Base-by-base conservation (phyloP, 2,329 filamentous ascomycete genomes). In the Ciborinia camelliae region DNA sequence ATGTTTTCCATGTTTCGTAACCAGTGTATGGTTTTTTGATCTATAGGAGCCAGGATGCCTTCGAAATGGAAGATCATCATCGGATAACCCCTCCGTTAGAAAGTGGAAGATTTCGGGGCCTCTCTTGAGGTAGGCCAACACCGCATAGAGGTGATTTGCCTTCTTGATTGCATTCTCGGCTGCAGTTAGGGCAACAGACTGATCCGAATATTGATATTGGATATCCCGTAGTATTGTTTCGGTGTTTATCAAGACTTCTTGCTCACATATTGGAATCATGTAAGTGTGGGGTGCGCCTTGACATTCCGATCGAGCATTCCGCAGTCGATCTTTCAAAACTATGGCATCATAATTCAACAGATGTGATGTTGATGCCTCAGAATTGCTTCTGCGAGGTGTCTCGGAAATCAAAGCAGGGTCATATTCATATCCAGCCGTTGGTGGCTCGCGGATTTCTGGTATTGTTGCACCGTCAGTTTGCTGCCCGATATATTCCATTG, bases 1-100 rank as follows among this genome's bases (percentile, higher is more conserved):
- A 9, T 18, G 15, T 4, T 54, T 15, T 6, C 69, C 69, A 18
- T 28, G 9, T 32, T 32, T n/a, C 18, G 30, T 26, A 18, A 32
- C 28, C 7, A 50, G 52, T 1, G 63, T 55, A 52, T 62, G 54
- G 7, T 18, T 43, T 30, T 67, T 60, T 0, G 48, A 37, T 18
- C 54, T 63, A 37, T 37, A 2, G 1, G 35, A 20, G 28, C 66
- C 54, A 2, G 54, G 47, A 18, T 50, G 62, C 55, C 65, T 52
- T 2, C 65, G 35, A 18, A 71, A 58, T 1, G 69, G 69, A 15
- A 71, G 54, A 43, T 68, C 66, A 0, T 57, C 20, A 51, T 71
- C 68, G 3, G 52, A 61, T 3, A 71, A 55, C 1, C 66, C 69
- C 30, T 71, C 69, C 5, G 61, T 47, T 45, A 68, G 52, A n/a